Conservation (phyloP, 805 yeast species). For the Yamadazyma nakazawae region DNA sequence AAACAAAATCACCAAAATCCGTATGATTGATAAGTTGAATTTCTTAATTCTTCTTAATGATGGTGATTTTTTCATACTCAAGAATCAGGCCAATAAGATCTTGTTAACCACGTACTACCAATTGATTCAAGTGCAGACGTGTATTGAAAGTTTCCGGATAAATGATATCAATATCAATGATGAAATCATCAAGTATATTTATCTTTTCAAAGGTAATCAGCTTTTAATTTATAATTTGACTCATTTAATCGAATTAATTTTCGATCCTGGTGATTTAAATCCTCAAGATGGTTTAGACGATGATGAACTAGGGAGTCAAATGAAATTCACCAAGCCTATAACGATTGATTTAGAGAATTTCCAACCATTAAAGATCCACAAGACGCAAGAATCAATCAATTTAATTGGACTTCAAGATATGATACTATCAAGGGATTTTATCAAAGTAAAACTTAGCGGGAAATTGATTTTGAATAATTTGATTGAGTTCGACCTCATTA, state of each 20-base stretch:
- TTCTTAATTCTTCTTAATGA: slow-evolving; percentile 32
- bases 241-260: slow-evolving; percentile 16
- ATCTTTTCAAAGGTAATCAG: slow-evolving; percentile 38
- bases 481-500: slow-evolving; percentile 44
- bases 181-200: slow-evolving; percentile 15
- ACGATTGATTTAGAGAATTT: slow-evolving; percentile 22
- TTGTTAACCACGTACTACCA: slow-evolving; percentile 23
- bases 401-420: slow-evolving; percentile 42
- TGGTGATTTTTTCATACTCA: slow-evolving; percentile 39
- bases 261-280: slow-evolving; percentile 16
- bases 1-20: slow-evolving; percentile 20
- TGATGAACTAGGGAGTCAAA: slow-evolving; percentile 10
- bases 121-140: slow-evolving; percentile 26
- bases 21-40: slow-evolving; percentile 27
- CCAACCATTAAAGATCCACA: slow-evolving; percentile 24
- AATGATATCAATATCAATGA: slow-evolving; percentile 18
- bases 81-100: slow-evolving; percentile 24
- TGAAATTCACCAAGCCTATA: slow-evolving; percentile 23
- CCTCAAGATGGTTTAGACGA: slow-evolving; percentile 17
- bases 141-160: slow-evolving; percentile 33
- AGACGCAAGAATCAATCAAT: slow-evolving; percentile 28
- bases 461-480: slow-evolving; percentile 45
- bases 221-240: slow-evolving; percentile 19
- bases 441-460: slow-evolving; percentile 33
- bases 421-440: slow-evolving; percentile 24